Evolutionary conservation across 495 filamentous ascomycete species (phyloP).

Genomic region (Penicillium ochrochloron): DNA sequence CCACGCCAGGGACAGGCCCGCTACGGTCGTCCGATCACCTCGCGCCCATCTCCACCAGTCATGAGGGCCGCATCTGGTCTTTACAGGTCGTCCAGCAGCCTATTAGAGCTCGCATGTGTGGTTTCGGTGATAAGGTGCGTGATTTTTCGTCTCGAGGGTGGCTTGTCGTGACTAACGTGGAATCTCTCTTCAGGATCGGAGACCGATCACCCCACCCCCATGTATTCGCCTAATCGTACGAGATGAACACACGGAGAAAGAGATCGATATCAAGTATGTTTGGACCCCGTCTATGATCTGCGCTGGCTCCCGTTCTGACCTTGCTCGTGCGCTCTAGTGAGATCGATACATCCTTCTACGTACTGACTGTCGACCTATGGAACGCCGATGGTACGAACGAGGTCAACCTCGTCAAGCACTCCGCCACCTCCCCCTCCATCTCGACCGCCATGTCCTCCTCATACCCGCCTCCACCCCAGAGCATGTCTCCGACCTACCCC

Average conservation of each 20-base stretch:
- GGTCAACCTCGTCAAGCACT: slow-evolving; percentile 92
- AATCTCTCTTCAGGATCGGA: slow-evolving; percentile 69
- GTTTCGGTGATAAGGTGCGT: slow-evolving; percentile 94
- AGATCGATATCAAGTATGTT: slow-evolving; percentile 85
- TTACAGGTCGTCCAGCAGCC: slow-evolving; percentile 91
- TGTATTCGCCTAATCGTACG: slow-evolving; percentile 84
- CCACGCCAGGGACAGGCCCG: slow-evolving; percentile 41
- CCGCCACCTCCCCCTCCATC: slow-evolving; percentile 86
- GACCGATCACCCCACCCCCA: slow-evolving; percentile 94
- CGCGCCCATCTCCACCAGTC: slow-evolving; percentile 42
- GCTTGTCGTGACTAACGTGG: slow-evolving; percentile 21
- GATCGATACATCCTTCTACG: slow-evolving; percentile 85
- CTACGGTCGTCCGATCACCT: slow-evolving; percentile 43
- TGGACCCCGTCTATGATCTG: neutral
- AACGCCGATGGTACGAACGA: slow-evolving; percentile 80
- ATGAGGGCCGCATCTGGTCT: slow-evolving; percentile 61
- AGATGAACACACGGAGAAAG: slow-evolving; percentile 79
- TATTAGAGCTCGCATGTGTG: slow-evolving; percentile 94
- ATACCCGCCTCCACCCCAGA: slow-evolving; percentile 66
- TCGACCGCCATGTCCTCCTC: slow-evolving; percentile 79
- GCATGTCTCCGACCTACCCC: slow-evolving; percentile 43
- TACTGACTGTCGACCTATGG: slow-evolving; percentile 94
- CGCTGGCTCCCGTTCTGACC: neutral
- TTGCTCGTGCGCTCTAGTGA: slow-evolving; percentile 52
- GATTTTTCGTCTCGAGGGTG: slow-evolving; percentile 6